phyloP scores from a whole-genome alignment of 805 yeast genomes.

The Kluyveromyces aestuarii region DNA sequence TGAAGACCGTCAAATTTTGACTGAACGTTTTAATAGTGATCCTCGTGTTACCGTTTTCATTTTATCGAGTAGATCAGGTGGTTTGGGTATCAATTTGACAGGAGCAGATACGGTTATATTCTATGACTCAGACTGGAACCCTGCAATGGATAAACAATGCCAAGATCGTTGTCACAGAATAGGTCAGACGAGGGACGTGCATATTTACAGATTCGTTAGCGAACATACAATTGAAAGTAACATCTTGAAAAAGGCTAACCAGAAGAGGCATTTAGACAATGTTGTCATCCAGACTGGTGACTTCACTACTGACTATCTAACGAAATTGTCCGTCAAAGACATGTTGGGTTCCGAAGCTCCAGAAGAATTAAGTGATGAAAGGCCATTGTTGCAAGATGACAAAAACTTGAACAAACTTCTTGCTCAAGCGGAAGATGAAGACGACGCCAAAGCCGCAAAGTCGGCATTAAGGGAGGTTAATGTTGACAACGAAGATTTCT shows the following conservation, averaged over 20 bases:
- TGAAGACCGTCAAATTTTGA: constrained; percentile 90
- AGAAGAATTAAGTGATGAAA: constrained; percentile 31
- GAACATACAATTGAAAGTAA: constrained; percentile 95
- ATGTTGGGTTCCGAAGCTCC: constrained; percentile 50
- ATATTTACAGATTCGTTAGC: constrained; percentile 90
- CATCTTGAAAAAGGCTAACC: constrained; percentile 87
- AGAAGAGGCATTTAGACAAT: constrained; percentile 85
- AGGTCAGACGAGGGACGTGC: constrained; percentile 97
- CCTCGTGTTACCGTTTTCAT: constrained; percentile 82
- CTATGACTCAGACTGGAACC: constrained; percentile 98
- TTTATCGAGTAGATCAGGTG: constrained; percentile 93
- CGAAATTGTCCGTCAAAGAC: constrained; percentile 78
- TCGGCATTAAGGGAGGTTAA: constrained; percentile 81
- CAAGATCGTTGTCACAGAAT: constrained; percentile 99
- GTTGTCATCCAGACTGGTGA: constrained; percentile 97
- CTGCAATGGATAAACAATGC: constrained; percentile 98
- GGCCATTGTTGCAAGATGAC: constrained; percentile 28
- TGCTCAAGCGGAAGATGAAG: constrained; percentile 94
- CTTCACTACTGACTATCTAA: constrained; percentile 93
- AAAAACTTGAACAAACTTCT: constrained; percentile 49
- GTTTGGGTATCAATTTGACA: constrained; percentile 91
- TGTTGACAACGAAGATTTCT: constrained; percentile 79
- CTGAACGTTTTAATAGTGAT: constrained; percentile 88
- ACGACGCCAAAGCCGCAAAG: constrained; percentile 80
- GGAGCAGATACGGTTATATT: constrained; percentile 99